These are phyloP conservation scores for Porcisia deanei DNA, from an alignment of 208 protist species.

Conservation along the genomic window DNA sequence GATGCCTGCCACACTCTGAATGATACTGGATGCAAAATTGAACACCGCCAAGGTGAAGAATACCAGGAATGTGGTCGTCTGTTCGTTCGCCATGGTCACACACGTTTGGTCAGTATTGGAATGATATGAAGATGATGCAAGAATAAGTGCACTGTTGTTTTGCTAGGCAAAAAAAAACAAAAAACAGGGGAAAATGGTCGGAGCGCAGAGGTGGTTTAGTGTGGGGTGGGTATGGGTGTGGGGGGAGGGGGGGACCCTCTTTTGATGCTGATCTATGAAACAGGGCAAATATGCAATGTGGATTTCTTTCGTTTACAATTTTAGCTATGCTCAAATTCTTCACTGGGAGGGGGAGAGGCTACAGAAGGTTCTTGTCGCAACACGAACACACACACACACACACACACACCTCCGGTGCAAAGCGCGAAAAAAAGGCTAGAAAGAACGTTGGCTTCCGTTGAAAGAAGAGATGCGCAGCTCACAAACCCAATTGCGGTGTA, in stretches of 20 bases:
- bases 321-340: too few species aligned
- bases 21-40: constrained; percentile 52
- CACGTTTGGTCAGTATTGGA: neutral
- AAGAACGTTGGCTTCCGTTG: neutral
- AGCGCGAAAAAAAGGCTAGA: too few species aligned
- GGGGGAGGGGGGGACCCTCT: too few species aligned
- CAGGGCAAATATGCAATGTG: too few species aligned
- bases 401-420: neutral
- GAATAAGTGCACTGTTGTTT: neutral
- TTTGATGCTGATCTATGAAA: too few species aligned
- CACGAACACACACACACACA: neutral
- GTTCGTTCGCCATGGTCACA: neutral
- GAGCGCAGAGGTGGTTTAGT: too few species aligned
- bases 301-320: too few species aligned
- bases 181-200: neutral
- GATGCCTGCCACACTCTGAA: constrained; percentile 57
- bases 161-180: neutral
- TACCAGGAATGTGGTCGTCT: constrained; percentile 29
- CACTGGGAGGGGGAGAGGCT: too few species aligned
- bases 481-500: neutral
- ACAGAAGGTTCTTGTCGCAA: too few species aligned
- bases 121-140: neutral
- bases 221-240: too few species aligned
- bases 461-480: neutral
- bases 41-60: constrained; percentile 39